Evolutionary conservation across 73 alveolate genomes (phyloP), one percentile per base, ranked within the genome.

Genomic region (Paraurostyla sp.): DNA sequence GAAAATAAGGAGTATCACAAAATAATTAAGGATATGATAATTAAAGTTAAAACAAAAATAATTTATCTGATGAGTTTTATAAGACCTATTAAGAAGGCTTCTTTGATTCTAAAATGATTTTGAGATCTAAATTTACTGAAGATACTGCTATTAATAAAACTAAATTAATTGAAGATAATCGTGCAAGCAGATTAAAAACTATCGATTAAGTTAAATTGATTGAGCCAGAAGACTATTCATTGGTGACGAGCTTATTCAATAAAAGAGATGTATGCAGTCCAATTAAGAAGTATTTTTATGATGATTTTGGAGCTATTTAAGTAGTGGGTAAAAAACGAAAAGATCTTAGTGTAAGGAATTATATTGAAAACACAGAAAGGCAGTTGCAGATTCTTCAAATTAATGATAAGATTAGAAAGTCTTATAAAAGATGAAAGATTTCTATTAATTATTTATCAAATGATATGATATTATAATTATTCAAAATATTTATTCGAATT

Each of bases 41-140:
- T 62, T 22, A 6, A 45, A 62, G 32, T 20, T 7, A 4, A 22
- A 32, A 20, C 20, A 7, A 20, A 35, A 62, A 35, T 22, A 32
- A 1, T 46, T 73, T 3, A 50, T 13, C 13, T 46, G 58, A 20
- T 13, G 13, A 46, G 13, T 46, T 46, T 46, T 13, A 73, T 50
- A 73, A 36, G 42, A 73, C 82, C 18, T 65, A 65, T 38, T 58
- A 65, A 1, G 59, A 65, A 4, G 82, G 82, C 4, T 65, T 65
- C 32, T 65, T 65, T 22, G 82, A 65, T 22, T 22, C 38, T 1
- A 13, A 65, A 11, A 16, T 23, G 18, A 73, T 73, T 3, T 32
- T 56, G 4, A 73, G 30, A 45, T 11, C 41, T 16, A 32, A 38
- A 1, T 65, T 65, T 73, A 45, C n/a, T 3, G 20, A 73, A 20